Evolutionary conservation across 257 asterid species (phyloP), one percentile per base, ranked within the genome.

Genomic region (Solanum gandarillasii): DNA sequence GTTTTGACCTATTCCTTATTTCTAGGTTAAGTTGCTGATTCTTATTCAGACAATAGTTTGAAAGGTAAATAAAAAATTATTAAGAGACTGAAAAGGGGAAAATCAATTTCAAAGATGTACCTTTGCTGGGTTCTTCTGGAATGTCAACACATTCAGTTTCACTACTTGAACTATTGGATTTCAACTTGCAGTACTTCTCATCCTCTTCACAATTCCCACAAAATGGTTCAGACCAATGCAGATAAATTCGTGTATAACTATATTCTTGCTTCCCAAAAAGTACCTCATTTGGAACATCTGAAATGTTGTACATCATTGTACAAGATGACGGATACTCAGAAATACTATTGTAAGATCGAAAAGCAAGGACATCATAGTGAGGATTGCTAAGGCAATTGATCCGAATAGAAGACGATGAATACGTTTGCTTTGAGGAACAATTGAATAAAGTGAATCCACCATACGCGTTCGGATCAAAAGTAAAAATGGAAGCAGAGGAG

Each of bases 181-280:
- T 94, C 86, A 90, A 34, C 73, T 93, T 73, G 81, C 98, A 95
- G 29, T 90, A 81, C 87, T 35, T 91, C n/a, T 89, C 92, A 72
- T 48, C 82, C 7, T 73, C 74, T 89, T 95, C 98, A 60, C 98
- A 95, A n/a, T 48, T 73, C 67, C 94, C 18, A 82, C 90, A 67
- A 98, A 94, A 72, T 38, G 98, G 95, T 29, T 88, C 55, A 39
- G 90, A 60, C 98, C 98, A 95, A 83, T 58, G 89, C 85, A 95
- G 86, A 71, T 67, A 48, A 2, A 88, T 65, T 10, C 2, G 67
- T 6, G 88, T 89, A 12, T 7, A 43, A 14, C 84, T 39, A 81
- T 46, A 88, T 46, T 70, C 68, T 4, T 43, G 46, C 27, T 20
- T 60, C 86, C 90, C 92, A 6, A 90, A 88, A 12, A 93, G 52